phyloP scores from a whole-genome alignment of 169 alveolate species.

The Plasmodium vivax region DNA sequence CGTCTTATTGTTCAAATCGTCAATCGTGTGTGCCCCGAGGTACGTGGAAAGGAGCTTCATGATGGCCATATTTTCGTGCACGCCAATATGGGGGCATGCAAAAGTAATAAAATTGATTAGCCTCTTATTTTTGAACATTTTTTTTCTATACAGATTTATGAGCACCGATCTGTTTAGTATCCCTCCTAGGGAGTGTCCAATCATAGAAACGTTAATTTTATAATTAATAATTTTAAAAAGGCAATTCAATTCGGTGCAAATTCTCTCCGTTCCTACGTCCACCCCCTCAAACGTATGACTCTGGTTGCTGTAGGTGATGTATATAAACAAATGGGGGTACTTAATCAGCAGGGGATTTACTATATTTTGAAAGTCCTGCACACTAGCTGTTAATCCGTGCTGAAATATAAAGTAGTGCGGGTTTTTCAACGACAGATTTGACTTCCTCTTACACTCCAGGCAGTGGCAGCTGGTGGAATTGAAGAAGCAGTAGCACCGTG shows the following conservation, averaged over 20 bases:
- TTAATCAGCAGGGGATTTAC: slow-evolving; percentile 68
- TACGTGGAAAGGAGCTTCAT: slow-evolving; percentile 73
- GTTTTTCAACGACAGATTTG: slow-evolving; percentile 52
- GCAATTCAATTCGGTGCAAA: slow-evolving; percentile 75
- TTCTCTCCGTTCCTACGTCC: slow-evolving; percentile 77
- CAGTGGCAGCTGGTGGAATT: slow-evolving; percentile 79
- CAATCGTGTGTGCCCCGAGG: slow-evolving; percentile 79
- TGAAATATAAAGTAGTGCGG: slow-evolving; percentile 81
- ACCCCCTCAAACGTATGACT: slow-evolving; percentile 83
- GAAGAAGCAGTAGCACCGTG: slow-evolving; percentile 80
- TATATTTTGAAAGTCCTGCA: slow-evolving; percentile 76
- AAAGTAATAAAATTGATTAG: slow-evolving; percentile 80
- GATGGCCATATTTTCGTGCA: slow-evolving; percentile 78
- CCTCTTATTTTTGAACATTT: slow-evolving; percentile 65
- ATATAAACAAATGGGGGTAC: slow-evolving; percentile 79
- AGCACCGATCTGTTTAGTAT: slow-evolving; percentile 76
- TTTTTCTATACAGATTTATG: slow-evolving; percentile 58
- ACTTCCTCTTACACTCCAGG: slow-evolving; percentile 70
- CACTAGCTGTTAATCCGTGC: slow-evolving; percentile 85
- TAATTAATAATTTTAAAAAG: slow-evolving; percentile 76
- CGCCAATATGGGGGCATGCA: slow-evolving; percentile 86
- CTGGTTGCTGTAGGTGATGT: slow-evolving; percentile 80
- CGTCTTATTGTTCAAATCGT: slow-evolving; percentile 81
- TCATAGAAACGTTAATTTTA: slow-evolving; percentile 77
- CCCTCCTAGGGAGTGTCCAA: slow-evolving; percentile 87